A percentile compares a stretch with the other conserved stretches of the same genome.
These are phyloP conservation scores for Athelia sp. DNA, from an alignment of 1,284 basidiomycete species.

Conservation along the genomic window DNA sequence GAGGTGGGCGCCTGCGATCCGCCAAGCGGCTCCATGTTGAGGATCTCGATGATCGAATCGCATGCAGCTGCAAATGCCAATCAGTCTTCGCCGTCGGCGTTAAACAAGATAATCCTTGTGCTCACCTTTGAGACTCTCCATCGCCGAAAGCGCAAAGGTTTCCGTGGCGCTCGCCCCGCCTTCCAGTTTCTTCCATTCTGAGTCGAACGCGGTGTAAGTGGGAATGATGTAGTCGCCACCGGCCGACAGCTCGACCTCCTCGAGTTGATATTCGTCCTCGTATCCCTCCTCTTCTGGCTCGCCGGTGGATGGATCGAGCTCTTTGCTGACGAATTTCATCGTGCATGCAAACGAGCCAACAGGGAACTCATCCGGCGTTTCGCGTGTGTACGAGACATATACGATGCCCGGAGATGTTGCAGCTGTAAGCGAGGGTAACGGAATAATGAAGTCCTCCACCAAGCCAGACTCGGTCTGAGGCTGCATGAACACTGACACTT, in stretches of 20 bases:
- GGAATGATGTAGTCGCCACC: conserved; percentile 93
- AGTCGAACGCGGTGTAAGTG: conserved; percentile 84
- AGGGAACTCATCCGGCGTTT: conserved; percentile 72
- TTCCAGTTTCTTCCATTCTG: conserved; percentile 93
- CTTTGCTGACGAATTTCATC: conserved; percentile 97
- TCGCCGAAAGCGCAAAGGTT: conserved; percentile 90
- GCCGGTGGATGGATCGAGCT: conserved; percentile 94
- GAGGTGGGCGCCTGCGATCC: conserved; percentile 81
- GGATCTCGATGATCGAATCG: conserved; percentile 88
- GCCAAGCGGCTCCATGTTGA: conserved; percentile 96
- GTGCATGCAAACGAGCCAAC: conserved; percentile 86
- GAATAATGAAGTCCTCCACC: conserved; percentile 94
- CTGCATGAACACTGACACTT: conserved; percentile 93
- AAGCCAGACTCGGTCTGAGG: conserved; percentile 73
- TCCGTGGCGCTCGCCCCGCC: conserved; percentile 78
- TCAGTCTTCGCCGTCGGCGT: too few species aligned
- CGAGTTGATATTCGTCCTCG: conserved; percentile 97
- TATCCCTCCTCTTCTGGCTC: conserved; percentile 98
- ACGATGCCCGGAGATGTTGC: conserved; percentile 75
- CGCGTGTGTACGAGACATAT: conserved; percentile 93
- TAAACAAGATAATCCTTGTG: conserved; percentile 11
- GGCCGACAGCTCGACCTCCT: conserved; percentile 91
- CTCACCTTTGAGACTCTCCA: conserved; percentile 91
- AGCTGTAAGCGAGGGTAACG: conserved; percentile 66
- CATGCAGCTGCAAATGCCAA: conserved; percentile 65